Evolutionary conservation across 2,329 filamentous ascomycete genomes (phyloP).

Genomic region (Fusarium haematococcum): DNA sequence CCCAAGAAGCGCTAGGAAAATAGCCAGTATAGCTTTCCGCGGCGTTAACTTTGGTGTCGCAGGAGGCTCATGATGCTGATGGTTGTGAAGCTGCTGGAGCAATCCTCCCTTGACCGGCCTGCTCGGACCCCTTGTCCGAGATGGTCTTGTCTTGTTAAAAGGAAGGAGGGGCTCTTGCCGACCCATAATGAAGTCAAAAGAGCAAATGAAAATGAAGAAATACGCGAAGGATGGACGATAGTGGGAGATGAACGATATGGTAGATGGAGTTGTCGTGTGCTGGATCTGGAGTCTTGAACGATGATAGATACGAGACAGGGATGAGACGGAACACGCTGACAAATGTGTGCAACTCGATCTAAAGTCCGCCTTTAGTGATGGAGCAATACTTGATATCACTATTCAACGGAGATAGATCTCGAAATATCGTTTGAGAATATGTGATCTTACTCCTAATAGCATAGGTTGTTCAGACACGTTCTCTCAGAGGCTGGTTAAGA

Average conservation of each 20-base stretch:
- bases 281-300: not conserved
- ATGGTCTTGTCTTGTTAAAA: conserved; percentile 26
- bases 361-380: not conserved
- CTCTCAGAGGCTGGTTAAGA: not conserved
- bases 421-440: not conserved
- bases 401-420: not conserved
- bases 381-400: not conserved
- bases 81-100: conserved; percentile 34
- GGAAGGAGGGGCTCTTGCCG: conserved; percentile 38
- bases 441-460: not conserved
- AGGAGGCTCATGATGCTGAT: conserved; percentile 31
- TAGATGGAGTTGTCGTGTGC: not conserved
- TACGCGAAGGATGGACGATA: not conserved
- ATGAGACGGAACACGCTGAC: conserved; percentile 32
- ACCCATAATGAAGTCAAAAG: conserved; percentile 27
- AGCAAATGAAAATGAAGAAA: not conserved
- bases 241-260: not conserved
- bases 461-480: not conserved
- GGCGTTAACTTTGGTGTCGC: conserved; percentile 42
- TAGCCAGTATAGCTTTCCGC: conserved; percentile 36
- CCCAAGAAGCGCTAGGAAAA: conserved; percentile 42
- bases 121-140: conserved; percentile 28
- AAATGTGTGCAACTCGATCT: conserved; percentile 17
- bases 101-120: conserved; percentile 33
- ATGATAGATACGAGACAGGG: conserved; percentile 19